Percentiles rank a stretch among this genome's conserved stretches.
Conservation (phyloP, 1,284 basidiomycete genomes). For the Trametes polyzona region DNA sequence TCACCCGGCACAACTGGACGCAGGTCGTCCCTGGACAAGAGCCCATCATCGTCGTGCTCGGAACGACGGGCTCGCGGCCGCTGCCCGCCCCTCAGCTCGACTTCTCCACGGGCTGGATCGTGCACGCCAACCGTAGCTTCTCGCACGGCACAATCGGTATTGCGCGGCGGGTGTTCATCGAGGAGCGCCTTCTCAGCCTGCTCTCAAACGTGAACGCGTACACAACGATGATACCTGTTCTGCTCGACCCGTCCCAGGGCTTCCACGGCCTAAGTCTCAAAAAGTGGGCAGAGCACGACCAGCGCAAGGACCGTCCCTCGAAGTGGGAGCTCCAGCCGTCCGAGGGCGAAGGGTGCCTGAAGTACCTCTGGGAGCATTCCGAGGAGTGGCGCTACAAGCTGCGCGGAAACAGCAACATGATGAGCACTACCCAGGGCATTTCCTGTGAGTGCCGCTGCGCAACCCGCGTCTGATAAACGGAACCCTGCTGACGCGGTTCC, state of each 20-base stretch:
- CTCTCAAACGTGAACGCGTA: constrained; percentile 34
- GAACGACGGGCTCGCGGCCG: constrained; percentile 31
- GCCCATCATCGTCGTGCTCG: constrained; percentile 35
- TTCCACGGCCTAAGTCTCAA: constrained; percentile 33
- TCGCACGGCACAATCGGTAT: constrained; percentile 37
- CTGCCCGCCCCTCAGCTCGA: constrained; percentile 28
- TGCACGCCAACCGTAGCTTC: constrained; percentile 25
- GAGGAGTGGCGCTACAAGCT: constrained; percentile 37
- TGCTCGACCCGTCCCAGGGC: constrained; percentile 31
- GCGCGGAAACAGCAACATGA: constrained; percentile 28
- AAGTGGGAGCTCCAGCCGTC: constrained; percentile 31
- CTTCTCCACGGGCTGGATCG: constrained; percentile 32
- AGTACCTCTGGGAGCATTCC: constrained; percentile 35
- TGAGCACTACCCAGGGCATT: constrained; percentile 30
- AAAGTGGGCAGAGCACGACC: constrained; percentile 34
- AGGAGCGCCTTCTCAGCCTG: constrained; percentile 32
- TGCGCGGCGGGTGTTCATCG: constrained; percentile 35
- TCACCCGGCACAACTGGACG: constrained; percentile 30
- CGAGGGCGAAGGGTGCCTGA: constrained; percentile 22
- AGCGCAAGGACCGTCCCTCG: constrained; percentile 28
- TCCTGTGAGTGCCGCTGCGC: constrained; percentile 26
- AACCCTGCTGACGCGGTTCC: not conserved
- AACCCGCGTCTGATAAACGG: too few relatives aligned
- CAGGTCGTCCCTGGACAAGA: constrained; percentile 23
- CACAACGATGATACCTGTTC: constrained; percentile 37